Evolutionary conservation across 2,329 filamentous ascomycete species (phyloP).

Genomic region (Oidium heveae): DNA sequence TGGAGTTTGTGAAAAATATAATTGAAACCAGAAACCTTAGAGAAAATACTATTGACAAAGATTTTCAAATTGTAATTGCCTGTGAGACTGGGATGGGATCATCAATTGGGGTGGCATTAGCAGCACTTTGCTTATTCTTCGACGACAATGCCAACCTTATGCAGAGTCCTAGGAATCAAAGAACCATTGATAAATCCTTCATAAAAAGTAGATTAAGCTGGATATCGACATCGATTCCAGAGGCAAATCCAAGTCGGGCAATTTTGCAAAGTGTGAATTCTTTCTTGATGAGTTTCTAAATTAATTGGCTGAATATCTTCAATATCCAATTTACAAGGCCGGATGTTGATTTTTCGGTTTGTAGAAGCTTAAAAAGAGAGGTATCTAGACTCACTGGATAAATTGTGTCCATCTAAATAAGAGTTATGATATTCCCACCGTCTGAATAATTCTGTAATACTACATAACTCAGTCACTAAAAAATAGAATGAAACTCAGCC

Average conservation of each 20-base stretch:
- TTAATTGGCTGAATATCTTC: no score
- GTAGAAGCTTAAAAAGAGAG: no score
- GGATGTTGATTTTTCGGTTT: no score
- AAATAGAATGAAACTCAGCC: neutral
- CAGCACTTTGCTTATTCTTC: slow-evolving; percentile 49
- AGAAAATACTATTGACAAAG: neutral
- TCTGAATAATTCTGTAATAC: no score
- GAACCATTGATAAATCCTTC: slow-evolving; percentile 39
- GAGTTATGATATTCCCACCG: no score
- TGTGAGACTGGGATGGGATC: slow-evolving; percentile 63
- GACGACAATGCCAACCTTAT: slow-evolving; percentile 29
- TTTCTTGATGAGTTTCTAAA: slow-evolving; percentile 38
- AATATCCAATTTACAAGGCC: no score
- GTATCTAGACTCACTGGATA: no score
- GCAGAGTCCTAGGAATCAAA: slow-evolving; percentile 1
- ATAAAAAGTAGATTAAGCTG: slow-evolving; percentile 59
- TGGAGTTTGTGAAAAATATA: slow-evolving; percentile 8
- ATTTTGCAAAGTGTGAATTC: slow-evolving; percentile 84
- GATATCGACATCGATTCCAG: slow-evolving; percentile 55
- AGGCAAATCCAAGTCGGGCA: slow-evolving; percentile 59
- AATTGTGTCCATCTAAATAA: no score
- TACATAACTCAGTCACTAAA: no score
- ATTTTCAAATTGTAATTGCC: slow-evolving; percentile 26
- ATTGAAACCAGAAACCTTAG: neutral
- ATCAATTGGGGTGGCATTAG: slow-evolving; percentile 52